Conservation (phyloP, 2,329 filamentous ascomycete genomes). For the Phialophora macrospora region DNA sequence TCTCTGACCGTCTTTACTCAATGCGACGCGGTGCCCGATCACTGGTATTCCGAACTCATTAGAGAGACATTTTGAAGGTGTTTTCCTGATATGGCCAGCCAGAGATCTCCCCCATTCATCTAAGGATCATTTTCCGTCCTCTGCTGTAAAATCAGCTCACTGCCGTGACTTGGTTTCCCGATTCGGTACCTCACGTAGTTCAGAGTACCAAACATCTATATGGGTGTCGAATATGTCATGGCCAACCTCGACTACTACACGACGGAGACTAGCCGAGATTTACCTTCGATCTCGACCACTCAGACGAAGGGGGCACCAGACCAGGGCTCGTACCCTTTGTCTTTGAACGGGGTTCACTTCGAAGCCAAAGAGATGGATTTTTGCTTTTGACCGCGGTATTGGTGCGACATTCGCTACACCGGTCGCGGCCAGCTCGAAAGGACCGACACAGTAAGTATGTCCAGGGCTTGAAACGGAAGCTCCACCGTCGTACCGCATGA, state of each 20-base stretch:
- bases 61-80: not conserved
- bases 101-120: not conserved
- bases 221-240: not conserved
- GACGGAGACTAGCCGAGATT: not conserved
- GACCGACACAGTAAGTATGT: not conserved
- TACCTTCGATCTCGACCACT: not conserved
- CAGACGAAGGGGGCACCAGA: not conserved
- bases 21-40: not conserved
- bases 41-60: not conserved
- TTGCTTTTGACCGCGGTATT: not conserved
- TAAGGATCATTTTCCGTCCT: not conserved
- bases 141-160: not conserved
- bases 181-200: not conserved
- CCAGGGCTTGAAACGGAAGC: not conserved
- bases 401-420: not conserved
- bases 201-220: not conserved
- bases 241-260: not conserved
- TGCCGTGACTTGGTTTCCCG: not conserved
- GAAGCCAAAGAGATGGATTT: not conserved
- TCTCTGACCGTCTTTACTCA: not conserved
- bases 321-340: not conserved
- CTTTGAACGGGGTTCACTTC: not conserved
- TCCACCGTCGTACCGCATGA: not conserved
- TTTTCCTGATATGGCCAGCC: not conserved
- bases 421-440: not conserved